Evolutionary conservation across 306 rosid genomes (phyloP).

Genomic region (Castanea mollissima): DNA sequence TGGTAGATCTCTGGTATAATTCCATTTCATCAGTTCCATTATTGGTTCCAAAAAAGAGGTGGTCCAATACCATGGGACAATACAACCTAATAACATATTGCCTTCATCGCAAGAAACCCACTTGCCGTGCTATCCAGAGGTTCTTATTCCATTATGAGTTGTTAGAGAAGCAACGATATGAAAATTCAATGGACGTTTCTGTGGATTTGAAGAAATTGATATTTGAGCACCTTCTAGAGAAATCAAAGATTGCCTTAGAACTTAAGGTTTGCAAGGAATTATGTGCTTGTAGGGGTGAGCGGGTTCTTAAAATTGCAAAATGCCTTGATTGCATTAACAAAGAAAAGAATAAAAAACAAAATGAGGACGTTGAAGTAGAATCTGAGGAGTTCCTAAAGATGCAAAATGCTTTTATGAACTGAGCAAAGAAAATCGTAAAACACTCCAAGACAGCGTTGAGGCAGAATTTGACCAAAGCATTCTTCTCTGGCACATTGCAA

Average conservation of each 20-base stretch:
- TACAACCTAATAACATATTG: background rate
- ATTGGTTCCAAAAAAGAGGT: background rate
- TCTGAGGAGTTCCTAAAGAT: too few species aligned
- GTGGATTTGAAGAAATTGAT: constrained; percentile 14
- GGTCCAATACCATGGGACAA: constrained; percentile 13
- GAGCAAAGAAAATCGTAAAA: too few species aligned
- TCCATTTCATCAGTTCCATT: background rate
- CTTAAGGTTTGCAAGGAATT: constrained; percentile 1
- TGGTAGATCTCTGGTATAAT: background rate
- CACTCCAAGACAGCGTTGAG: background rate
- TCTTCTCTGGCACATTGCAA: constrained; percentile 34
- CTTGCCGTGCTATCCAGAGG: background rate
- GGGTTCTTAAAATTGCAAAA: background rate
- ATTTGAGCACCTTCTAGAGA: background rate
- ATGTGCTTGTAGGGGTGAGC: constrained; percentile 8
- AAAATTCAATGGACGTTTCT: background rate
- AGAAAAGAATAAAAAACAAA: background rate
- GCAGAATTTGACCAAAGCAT: constrained; percentile 31
- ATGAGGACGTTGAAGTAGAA: too few species aligned
- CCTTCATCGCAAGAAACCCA: background rate
- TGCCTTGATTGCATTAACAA: too few species aligned
- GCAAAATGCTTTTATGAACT: too few species aligned
- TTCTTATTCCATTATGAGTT: background rate
- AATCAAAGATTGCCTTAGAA: background rate
- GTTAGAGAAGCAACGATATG: background rate